Evolutionary conservation across 345 rosid genomes (phyloP).

Genomic region (Raphanus raphanistrum): DNA sequence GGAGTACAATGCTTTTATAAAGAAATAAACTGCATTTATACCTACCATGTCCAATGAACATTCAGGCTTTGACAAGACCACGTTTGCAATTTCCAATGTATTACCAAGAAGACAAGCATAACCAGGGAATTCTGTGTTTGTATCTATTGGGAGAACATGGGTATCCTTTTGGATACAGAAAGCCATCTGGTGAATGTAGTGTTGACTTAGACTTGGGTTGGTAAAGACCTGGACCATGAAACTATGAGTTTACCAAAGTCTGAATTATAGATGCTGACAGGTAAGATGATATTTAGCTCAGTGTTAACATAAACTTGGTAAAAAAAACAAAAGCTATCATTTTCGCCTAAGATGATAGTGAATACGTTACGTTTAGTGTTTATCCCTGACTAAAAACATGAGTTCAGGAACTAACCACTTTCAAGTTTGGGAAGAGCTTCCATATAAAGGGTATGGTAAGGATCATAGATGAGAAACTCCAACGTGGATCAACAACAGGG

Average conservation of each 20-base stretch:
- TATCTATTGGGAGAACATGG: conserved; percentile 63
- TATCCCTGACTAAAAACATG: neutral
- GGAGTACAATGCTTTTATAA: neutral
- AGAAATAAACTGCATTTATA: conserved; percentile 13
- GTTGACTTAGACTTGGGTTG: conserved; percentile 57
- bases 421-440: conserved; percentile 71
- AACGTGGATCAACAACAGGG: conserved; percentile 55
- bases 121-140: conserved; percentile 62
- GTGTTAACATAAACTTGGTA: neutral
- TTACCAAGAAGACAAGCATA: conserved; percentile 94
- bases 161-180: conserved; percentile 57
- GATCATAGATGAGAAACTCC: conserved; percentile 83
- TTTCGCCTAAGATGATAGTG: conserved; percentile 6
- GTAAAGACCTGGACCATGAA: conserved; percentile 64
- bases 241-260: conserved; percentile 33
- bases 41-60: conserved; percentile 85
- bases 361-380: neutral
- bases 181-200: conserved; percentile 80
- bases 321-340: conserved; percentile 1
- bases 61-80: conserved; percentile 68
- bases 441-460: conserved; percentile 86
- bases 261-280: neutral
- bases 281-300: conserved; percentile 17
- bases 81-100: conserved; percentile 76
- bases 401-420: conserved; percentile 53